phyloP scores from a whole-genome alignment of 2,329 filamentous ascomycete genomes.

The Gliomastix tumulicola region DNA sequence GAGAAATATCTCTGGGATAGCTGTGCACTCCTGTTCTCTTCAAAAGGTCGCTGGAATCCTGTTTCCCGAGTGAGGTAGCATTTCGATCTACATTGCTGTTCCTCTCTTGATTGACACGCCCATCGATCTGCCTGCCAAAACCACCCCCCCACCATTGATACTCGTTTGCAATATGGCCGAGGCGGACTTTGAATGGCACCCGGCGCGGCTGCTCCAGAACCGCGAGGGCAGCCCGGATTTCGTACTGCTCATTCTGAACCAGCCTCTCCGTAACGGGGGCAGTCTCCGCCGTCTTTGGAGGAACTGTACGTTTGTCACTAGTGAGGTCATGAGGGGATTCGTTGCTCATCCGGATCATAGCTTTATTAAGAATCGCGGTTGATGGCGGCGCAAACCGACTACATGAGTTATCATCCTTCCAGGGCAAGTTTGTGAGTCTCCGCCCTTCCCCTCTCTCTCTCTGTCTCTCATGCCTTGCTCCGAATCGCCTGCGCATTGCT shows the following conservation, averaged over 20 bases:
- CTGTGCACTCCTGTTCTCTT: too few species aligned
- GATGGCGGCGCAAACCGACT: slow-evolving; percentile 88
- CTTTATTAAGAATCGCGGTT: slow-evolving; percentile 67
- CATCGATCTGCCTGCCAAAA: too few species aligned
- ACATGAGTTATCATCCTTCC: slow-evolving; percentile 34
- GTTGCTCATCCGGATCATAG: slow-evolving; percentile 29
- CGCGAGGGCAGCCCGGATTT: slow-evolving; percentile 24
- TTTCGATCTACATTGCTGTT: too few species aligned
- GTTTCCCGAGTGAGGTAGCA: too few species aligned
- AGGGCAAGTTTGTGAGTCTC: slow-evolving; percentile 32
- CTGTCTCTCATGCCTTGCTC: neutral
- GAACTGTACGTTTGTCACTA: too few species aligned
- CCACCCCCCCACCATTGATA: too few species aligned
- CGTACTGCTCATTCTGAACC: slow-evolving; percentile 43
- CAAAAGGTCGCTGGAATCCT: too few species aligned
- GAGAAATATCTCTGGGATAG: too few species aligned
- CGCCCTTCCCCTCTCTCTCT: neutral
- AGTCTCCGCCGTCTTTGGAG: slow-evolving; percentile 43
- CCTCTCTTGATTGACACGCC: too few species aligned
- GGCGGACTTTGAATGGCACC: slow-evolving; percentile 31
- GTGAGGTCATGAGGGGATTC: too few species aligned
- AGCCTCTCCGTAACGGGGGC: slow-evolving; percentile 36
- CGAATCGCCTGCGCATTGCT: neutral
- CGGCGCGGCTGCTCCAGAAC: slow-evolving; percentile 25
- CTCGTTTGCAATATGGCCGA: too few species aligned